Evolutionary conservation across 192 early-diverging fungal genomes (phyloP).

Genomic region (Linnemannia zychae): DNA sequence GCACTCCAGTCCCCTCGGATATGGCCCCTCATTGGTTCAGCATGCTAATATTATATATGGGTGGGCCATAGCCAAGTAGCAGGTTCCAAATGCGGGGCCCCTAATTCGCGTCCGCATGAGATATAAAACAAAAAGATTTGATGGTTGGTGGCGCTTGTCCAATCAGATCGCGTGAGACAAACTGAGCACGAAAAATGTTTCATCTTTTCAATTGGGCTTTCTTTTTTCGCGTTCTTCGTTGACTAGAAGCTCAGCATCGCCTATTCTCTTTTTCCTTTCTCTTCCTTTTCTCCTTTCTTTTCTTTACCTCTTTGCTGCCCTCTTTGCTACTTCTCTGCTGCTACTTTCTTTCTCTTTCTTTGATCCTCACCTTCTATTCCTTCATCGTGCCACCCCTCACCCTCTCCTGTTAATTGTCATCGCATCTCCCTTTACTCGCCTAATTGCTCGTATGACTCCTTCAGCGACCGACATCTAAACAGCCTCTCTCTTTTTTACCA

Average conservation of each 20-base stretch:
- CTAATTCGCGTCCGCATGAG: conserved; percentile 2
- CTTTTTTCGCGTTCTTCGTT: background rate
- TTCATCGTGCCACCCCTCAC: background rate
- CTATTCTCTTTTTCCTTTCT: background rate
- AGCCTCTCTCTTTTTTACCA: background rate
- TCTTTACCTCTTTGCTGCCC: no score
- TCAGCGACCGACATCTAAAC: background rate
- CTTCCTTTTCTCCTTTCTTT: background rate
- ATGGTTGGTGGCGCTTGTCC: background rate
- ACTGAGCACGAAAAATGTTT: background rate
- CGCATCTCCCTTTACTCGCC: background rate
- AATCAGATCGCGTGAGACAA: background rate
- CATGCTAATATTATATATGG: no score
- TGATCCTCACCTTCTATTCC: background rate
- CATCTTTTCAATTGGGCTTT: background rate
- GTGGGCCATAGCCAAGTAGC: background rate
- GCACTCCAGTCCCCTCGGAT: no score
- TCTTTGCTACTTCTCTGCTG: background rate
- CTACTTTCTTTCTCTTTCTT: background rate
- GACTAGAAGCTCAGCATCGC: background rate
- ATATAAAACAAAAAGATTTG: background rate
- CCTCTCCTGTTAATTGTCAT: background rate
- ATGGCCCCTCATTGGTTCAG: no score
- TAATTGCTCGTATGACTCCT: conserved; percentile 1
- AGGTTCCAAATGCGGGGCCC: background rate